These are phyloP conservation scores for Debaryomyces robertsiae DNA, from an alignment of 1,139 yeast genomes.

Conservation along the genomic window DNA sequence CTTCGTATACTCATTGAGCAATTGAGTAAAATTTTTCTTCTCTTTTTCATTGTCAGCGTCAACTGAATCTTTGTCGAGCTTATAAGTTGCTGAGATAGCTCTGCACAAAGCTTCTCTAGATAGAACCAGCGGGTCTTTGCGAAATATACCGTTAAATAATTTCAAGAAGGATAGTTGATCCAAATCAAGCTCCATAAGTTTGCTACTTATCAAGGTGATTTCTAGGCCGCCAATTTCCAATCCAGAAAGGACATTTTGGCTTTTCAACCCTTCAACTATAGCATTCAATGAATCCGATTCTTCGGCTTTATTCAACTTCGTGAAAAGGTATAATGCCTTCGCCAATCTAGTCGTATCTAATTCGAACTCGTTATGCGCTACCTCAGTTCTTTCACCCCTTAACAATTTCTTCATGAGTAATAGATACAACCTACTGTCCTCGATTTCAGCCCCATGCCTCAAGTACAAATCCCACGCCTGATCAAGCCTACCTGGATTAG, in stretches of 20 bases:
- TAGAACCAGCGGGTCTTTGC: slow-evolving; percentile 1
- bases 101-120: slow-evolving; percentile 7
- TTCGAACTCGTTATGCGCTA: slow-evolving; percentile 8
- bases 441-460: slow-evolving; percentile 21
- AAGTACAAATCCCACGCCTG: slow-evolving; percentile 36
- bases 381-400: slow-evolving; percentile 24
- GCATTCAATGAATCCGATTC: background rate
- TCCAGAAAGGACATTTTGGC: slow-evolving; percentile 1
- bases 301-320: background rate
- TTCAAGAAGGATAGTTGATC: slow-evolving; percentile 8
- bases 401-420: slow-evolving; percentile 25
- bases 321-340: slow-evolving; percentile 3
- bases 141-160: slow-evolving; percentile 9
- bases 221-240: slow-evolving; percentile 1
- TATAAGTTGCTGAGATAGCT: slow-evolving; percentile 1
- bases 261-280: slow-evolving; percentile 2
- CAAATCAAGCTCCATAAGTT: slow-evolving; percentile 7
- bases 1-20: slow-evolving; percentile 3
- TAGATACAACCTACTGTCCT: slow-evolving; percentile 17
- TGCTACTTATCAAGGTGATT: background rate
- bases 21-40: slow-evolving; percentile 7
- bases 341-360: slow-evolving; percentile 1
- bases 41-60: slow-evolving; percentile 4
- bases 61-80: background rate
- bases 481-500: slow-evolving; percentile 47